Evolutionary conservation across 345 rosid species (phyloP).

Genomic region (Dipteronia sinensis): DNA sequence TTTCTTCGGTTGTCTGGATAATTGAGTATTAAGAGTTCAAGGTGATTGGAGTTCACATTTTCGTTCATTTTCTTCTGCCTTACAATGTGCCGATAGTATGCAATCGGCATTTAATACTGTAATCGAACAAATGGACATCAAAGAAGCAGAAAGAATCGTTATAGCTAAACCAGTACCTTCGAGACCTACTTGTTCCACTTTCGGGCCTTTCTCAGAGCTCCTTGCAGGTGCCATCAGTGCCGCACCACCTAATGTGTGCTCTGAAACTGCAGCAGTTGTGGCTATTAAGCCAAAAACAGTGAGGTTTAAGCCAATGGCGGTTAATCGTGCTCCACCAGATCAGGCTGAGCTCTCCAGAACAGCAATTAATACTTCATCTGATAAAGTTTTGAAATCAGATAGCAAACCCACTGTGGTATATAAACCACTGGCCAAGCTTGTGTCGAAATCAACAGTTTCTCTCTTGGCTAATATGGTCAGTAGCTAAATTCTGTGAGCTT

Average conservation of each 20-base stretch:
- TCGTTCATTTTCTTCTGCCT: neutral
- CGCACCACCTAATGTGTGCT: constrained; percentile 42
- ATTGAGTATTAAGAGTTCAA: neutral
- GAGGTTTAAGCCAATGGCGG: constrained; percentile 52
- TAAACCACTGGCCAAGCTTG: constrained; percentile 88
- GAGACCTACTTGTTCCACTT: constrained; percentile 65
- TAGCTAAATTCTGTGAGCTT: constrained; percentile 7
- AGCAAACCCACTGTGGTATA: constrained; percentile 52
- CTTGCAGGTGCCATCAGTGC: constrained; percentile 57
- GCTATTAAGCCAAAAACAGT: constrained; percentile 80
- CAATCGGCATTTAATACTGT: constrained; percentile 12
- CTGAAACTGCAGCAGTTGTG: constrained; percentile 50
- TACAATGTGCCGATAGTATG: constrained; percentile 9
- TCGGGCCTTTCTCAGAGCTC: constrained; percentile 73
- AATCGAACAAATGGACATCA: constrained; percentile 56
- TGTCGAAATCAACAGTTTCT: constrained; percentile 75
- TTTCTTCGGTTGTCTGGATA: neutral
- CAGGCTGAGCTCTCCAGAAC: constrained; percentile 49
- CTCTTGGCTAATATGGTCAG: constrained; percentile 82
- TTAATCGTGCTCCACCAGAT: constrained; percentile 36
- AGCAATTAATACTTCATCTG: constrained; percentile 39
- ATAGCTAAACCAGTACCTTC: constrained; percentile 89
- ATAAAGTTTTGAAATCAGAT: constrained; percentile 41
- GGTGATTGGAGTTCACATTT: constrained; percentile 9
- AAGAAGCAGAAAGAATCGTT: constrained; percentile 63